phyloP scores from a whole-genome alignment of 2,329 filamentous ascomycete genomes.

The Microcyclospora pomicola region DNA sequence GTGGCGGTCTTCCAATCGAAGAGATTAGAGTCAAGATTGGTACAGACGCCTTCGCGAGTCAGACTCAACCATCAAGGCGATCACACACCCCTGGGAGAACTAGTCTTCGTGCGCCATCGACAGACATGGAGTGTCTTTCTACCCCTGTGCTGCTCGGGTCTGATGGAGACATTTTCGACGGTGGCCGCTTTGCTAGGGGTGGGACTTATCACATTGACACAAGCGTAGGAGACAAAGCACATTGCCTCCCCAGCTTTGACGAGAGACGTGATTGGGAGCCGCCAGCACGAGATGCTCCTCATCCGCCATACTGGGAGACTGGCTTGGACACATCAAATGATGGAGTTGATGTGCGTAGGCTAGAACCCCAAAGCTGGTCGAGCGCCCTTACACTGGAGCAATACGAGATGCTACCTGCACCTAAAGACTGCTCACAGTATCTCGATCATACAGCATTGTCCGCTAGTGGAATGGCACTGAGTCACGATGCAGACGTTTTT shows the following conservation, averaged over 20 bases:
- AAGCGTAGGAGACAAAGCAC: too few species aligned
- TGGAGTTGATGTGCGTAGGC: neutral
- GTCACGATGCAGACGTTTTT: too few species aligned
- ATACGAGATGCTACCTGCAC: too few species aligned
- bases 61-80: slow-evolving; percentile 10
- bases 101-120: slow-evolving; percentile 13
- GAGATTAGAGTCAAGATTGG: slow-evolving; percentile 20
- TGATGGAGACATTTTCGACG: slow-evolving; percentile 12
- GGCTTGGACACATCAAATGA: neutral
- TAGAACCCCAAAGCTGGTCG: neutral
- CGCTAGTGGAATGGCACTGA: too few species aligned
- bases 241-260: too few species aligned
- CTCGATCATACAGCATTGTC: too few species aligned
- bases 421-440: too few species aligned
- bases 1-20: slow-evolving; percentile 11
- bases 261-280: too few species aligned
- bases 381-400: too few species aligned
- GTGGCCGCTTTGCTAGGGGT: neutral
- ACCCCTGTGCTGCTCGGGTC: slow-evolving; percentile 20
- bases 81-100: slow-evolving; percentile 7
- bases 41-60: slow-evolving; percentile 18
- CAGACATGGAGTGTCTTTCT: slow-evolving; percentile 12
- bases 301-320: neutral
- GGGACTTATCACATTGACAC: neutral
- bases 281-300: neutral